Conservation (phyloP, 2,329 filamentous ascomycete genomes). For the Venturiaceae sp. region DNA sequence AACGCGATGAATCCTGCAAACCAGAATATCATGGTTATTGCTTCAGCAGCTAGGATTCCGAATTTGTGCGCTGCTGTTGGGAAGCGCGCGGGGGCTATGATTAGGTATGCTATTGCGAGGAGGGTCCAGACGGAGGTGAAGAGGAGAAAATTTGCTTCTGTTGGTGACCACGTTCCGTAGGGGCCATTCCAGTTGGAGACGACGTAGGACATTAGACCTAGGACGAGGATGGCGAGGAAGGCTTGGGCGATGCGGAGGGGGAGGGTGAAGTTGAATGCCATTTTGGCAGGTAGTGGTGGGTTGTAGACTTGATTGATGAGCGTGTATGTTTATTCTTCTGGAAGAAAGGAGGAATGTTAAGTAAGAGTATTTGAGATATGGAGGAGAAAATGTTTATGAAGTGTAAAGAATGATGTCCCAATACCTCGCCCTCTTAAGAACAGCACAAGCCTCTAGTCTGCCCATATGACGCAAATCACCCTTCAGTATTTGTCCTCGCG, state of each 20-base stretch:
- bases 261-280: constrained; percentile 29
- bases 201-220: constrained; percentile 69
- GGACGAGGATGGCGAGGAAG: constrained; percentile 61
- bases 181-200: constrained; percentile 30
- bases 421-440: neutral
- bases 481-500: neutral
- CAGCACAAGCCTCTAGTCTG: neutral
- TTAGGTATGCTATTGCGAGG: constrained; percentile 54
- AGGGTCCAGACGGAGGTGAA: constrained; percentile 71
- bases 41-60: constrained; percentile 59
- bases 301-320: neutral
- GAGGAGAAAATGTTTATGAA: neutral
- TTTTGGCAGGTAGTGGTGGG: neutral
- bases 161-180: constrained; percentile 42
- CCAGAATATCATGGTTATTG: constrained; percentile 77
- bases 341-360: neutral
- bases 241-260: constrained; percentile 58
- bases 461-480: neutral
- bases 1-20: constrained; percentile 77
- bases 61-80: constrained; percentile 50
- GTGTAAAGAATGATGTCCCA: neutral
- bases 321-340: neutral
- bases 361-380: neutral
- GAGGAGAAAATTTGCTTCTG: constrained; percentile 64
- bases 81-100: constrained; percentile 19